Evolutionary conservation across 2,329 filamentous ascomycete species (phyloP).

Genomic region (Trichoderma sp.): DNA sequence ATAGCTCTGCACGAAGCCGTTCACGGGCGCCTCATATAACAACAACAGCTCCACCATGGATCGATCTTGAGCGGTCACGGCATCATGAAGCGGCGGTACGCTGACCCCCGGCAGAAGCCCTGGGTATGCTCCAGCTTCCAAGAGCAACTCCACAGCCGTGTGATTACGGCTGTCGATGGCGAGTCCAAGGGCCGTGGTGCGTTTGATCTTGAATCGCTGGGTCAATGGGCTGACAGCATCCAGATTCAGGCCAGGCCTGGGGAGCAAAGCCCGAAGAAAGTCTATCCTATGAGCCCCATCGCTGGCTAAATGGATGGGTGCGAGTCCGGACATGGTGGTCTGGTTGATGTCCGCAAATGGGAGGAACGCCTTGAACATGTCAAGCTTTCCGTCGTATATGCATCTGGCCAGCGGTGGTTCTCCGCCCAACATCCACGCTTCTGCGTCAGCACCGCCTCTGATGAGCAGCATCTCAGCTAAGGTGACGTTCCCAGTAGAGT

Average conservation of each 20-base stretch:
- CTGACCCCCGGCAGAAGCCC: conserved; percentile 25
- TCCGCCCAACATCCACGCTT: conserved; percentile 23
- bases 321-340: conserved; percentile 14
- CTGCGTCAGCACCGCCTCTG: conserved; percentile 28
- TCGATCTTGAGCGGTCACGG: conserved; percentile 17
- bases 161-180: conserved; percentile 28
- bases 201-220: neutral
- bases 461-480: conserved; percentile 30
- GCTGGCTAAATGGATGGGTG: conserved; percentile 27
- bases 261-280: conserved; percentile 27
- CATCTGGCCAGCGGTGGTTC: conserved; percentile 26
- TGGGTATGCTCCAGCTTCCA: conserved; percentile 29
- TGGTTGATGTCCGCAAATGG: conserved; percentile 24
- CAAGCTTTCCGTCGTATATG: conserved; percentile 21
- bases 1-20: conserved; percentile 23
- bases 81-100: conserved; percentile 26
- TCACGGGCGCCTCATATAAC: conserved; percentile 29
- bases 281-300: conserved; percentile 22
- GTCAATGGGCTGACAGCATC: conserved; percentile 15
- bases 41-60: conserved; percentile 30
- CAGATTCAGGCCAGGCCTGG: conserved; percentile 19
- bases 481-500: conserved; percentile 6
- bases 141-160: conserved; percentile 29
- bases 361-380: conserved; percentile 28
- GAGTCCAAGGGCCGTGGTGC: conserved; percentile 24